phyloP scores from a whole-genome alignment of 306 rosid species.

The Potentilla sterilis region DNA sequence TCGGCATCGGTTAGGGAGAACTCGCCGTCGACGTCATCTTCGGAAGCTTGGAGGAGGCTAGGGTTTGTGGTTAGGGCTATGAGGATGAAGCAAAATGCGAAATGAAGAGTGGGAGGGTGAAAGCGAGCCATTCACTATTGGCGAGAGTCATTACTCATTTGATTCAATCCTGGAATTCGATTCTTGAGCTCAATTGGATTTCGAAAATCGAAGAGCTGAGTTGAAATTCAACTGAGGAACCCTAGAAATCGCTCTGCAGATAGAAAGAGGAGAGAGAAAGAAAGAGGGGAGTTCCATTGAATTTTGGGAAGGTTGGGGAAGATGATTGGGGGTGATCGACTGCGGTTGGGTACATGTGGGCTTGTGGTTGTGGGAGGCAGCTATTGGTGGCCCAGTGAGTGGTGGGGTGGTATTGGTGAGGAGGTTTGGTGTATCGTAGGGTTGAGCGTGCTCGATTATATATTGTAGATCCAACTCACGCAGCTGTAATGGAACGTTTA shows the following conservation, averaged over 20 bases:
- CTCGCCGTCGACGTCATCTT: constrained; percentile 41
- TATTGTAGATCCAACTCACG: constrained; percentile 29
- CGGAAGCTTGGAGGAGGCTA: constrained; percentile 26
- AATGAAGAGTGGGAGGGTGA: constrained; percentile 15
- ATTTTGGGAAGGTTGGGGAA: constrained; percentile 19
- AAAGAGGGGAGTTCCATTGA: constrained; percentile 7
- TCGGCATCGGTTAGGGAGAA: constrained; percentile 49
- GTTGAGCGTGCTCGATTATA: constrained; percentile 10
- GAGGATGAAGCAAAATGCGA: constrained; percentile 31
- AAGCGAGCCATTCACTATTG: constrained; percentile 84
- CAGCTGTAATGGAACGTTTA: constrained; percentile 30
- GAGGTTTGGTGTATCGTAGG: not conserved
- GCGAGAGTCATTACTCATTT: constrained; percentile 84
- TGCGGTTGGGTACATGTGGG: constrained; percentile 25
- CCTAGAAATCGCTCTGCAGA: constrained; percentile 48
- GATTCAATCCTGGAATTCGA: constrained; percentile 39
- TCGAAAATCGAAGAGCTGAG: not conserved
- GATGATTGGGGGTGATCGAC: not conserved
- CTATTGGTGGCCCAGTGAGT: not conserved
- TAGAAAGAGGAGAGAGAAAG: not conserved
- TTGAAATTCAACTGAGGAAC: constrained; percentile 38
- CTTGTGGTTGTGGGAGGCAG: not conserved
- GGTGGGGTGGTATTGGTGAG: not conserved
- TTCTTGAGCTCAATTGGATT: constrained; percentile 31
- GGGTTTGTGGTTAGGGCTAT: constrained; percentile 24